Evolutionary conservation across 306 rosid genomes (phyloP).

Genomic region (Acmispon strigosus): DNA sequence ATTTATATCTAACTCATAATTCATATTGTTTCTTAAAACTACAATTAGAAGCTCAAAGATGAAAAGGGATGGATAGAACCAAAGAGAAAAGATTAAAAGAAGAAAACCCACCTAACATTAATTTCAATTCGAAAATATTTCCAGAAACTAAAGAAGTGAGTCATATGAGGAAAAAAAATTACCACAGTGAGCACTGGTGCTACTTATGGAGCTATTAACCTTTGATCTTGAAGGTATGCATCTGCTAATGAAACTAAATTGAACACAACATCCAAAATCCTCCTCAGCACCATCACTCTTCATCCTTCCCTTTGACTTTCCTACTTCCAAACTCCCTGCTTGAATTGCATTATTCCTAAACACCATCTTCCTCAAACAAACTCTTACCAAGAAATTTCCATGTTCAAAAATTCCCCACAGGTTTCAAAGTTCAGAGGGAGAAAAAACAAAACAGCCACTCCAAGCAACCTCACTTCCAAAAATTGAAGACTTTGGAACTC

Average conservation of each 20-base stretch:
- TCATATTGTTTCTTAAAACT: constrained; percentile 14
- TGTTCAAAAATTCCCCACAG: constrained; percentile 4
- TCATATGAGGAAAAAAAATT: constrained; percentile 13
- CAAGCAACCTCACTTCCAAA: constrained; percentile 23
- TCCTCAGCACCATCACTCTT: constrained; percentile 40
- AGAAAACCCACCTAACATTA: neutral
- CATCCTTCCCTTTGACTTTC: constrained; percentile 45
- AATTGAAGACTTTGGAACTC: constrained; percentile 22
- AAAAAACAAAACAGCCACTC: neutral
- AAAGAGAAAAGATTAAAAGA: neutral
- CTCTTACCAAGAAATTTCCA: constrained; percentile 16
- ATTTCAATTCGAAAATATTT: neutral
- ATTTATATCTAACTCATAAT: neutral
- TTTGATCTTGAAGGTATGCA: constrained; percentile 91
- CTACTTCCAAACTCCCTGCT: constrained; percentile 58
- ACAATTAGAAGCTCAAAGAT: constrained; percentile 7
- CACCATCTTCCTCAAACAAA: constrained; percentile 51
- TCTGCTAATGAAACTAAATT: constrained; percentile 48
- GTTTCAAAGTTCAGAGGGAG: constrained; percentile 7
- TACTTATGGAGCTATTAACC: constrained; percentile 68
- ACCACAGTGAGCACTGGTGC: constrained; percentile 57
- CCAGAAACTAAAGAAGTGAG: neutral
- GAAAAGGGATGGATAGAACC: neutral
- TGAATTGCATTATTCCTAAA: constrained; percentile 50
- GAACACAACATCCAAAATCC: constrained; percentile 69